phyloP scores from a whole-genome alignment of 2,329 filamentous ascomycete genomes.

The Zymoseptoria tritici region DNA sequence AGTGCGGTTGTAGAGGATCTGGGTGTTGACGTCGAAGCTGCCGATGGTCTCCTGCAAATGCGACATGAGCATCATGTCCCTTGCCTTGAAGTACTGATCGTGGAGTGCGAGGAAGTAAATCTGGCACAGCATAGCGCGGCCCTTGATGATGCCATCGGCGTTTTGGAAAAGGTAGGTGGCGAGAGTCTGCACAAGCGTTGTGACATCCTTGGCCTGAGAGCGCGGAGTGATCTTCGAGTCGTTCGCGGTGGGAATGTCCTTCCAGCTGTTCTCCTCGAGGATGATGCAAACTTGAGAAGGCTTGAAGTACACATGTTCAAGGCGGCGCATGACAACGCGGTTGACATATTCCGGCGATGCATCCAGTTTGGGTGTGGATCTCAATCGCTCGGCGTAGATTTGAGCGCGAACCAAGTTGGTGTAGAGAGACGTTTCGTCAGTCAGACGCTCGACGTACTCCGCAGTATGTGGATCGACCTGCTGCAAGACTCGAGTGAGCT shows the following conservation, averaged over 20 bases:
- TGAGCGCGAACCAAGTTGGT: conserved; percentile 82
- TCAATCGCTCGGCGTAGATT: conserved; percentile 79
- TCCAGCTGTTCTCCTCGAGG: conserved; percentile 91
- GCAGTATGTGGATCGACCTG: conserved; percentile 97
- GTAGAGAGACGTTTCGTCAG: conserved; percentile 85
- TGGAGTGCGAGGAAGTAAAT: conserved; percentile 98
- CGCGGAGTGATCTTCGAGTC: conserved; percentile 79
- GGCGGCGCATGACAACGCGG: conserved; percentile 82
- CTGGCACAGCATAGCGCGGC: conserved; percentile 94
- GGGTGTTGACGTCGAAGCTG: conserved; percentile 93
- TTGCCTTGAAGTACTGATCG: conserved; percentile 94
- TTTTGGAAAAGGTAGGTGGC: conserved; percentile 93
- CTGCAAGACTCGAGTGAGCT: conserved; percentile 93
- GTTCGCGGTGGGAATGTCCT: conserved; percentile 59
- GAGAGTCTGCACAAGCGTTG: conserved; percentile 71
- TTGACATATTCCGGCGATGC: conserved; percentile 81
- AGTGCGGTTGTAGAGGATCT: conserved; percentile 98
- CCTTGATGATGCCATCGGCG: conserved; percentile 92
- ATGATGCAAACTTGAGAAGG: conserved; percentile 88
- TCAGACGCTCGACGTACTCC: conserved; percentile 92
- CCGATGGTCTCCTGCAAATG: conserved; percentile 95
- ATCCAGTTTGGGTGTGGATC: conserved; percentile 62
- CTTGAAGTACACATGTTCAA: conserved; percentile 99
- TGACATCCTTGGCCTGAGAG: conserved; percentile 58
- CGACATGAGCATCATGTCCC: conserved; percentile 99